Percentiles rank a stretch among this genome's conserved stretches.
phyloP scores from a whole-genome alignment of 306 rosid species.

The Trifolium pratense region DNA sequence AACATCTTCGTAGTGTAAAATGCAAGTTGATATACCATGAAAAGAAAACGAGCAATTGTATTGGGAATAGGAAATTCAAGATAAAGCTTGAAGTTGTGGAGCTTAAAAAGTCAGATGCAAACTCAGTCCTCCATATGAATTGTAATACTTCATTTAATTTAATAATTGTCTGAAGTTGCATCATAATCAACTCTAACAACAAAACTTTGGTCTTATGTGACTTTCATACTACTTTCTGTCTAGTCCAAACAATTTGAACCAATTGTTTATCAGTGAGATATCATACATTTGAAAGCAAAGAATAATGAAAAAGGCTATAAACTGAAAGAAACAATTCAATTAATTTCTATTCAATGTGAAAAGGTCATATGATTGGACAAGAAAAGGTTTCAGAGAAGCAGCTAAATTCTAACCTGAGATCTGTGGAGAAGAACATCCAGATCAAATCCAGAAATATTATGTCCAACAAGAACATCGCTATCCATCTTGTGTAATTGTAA shows the following conservation, averaged over 20 bases:
- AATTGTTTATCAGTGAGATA: slow-evolving; percentile 22
- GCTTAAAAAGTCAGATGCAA: slow-evolving; percentile 12
- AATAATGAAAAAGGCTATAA: slow-evolving; percentile 17
- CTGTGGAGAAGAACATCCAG: slow-evolving; percentile 93
- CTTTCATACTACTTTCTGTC: slow-evolving; percentile 17
- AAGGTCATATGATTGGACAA: slow-evolving; percentile 23
- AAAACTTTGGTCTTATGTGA: slow-evolving; percentile 28
- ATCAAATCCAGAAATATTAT: slow-evolving; percentile 94
- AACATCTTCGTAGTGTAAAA: slow-evolving; percentile 36
- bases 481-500: slow-evolving; percentile 83
- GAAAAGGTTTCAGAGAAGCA: slow-evolving; percentile 13
- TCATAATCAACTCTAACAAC: slow-evolving; percentile 10
- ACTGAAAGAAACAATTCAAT: slow-evolving; percentile 14
- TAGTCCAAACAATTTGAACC: slow-evolving; percentile 34
- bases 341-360: slow-evolving; percentile 18
- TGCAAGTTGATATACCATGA: slow-evolving; percentile 6
- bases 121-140: slow-evolving; percentile 22
- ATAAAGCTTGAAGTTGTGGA: slow-evolving; percentile 5
- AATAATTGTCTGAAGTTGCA: slow-evolving; percentile 13
- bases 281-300: slow-evolving; percentile 24
- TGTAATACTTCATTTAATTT: slow-evolving; percentile 19
- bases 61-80: slow-evolving; percentile 30
- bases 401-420: slow-evolving; percentile 68
- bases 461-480: slow-evolving; percentile 93
- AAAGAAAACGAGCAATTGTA: slow-evolving; percentile 25